Conservation (phyloP, 1,284 basidiomycete genomes). For the Papiliotrema fonsecae region DNA sequence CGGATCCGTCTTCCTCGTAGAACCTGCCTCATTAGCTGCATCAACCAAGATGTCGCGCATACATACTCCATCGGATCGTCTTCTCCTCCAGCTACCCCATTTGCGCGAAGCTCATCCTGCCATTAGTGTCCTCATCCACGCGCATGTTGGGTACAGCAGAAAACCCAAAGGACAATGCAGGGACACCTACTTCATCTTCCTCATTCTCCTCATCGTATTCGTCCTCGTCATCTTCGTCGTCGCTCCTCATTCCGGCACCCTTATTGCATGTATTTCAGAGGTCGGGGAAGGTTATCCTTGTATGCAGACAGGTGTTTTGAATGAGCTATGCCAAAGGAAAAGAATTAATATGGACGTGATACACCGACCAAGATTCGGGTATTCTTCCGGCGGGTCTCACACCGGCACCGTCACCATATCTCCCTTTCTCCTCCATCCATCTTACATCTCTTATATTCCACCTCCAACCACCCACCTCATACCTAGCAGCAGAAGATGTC, state of each 20-base stretch:
- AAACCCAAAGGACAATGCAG: too few species aligned
- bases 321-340: too few species aligned
- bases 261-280: too few species aligned
- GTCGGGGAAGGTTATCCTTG: too few species aligned
- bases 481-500: constrained; percentile 60
- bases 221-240: constrained; percentile 42
- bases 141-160: too few species aligned
- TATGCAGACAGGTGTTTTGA: too few species aligned
- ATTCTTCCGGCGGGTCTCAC: too few species aligned
- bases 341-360: too few species aligned
- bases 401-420: neutral
- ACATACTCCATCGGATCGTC: constrained; percentile 3
- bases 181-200: constrained; percentile 8
- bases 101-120: constrained; percentile 1
- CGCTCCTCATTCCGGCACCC: constrained; percentile 29
- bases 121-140: neutral
- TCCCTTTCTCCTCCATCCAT: neutral
- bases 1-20: constrained; percentile 17
- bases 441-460: neutral
- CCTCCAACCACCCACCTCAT: neutral
- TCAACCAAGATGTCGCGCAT: neutral
- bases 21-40: neutral
- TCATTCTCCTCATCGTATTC: constrained; percentile 17
- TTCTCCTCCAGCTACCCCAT: neutral
- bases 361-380: too few species aligned